phyloP scores from a whole-genome alignment of 768 basidiomycete species.

The Lactifluus piperatus region DNA sequence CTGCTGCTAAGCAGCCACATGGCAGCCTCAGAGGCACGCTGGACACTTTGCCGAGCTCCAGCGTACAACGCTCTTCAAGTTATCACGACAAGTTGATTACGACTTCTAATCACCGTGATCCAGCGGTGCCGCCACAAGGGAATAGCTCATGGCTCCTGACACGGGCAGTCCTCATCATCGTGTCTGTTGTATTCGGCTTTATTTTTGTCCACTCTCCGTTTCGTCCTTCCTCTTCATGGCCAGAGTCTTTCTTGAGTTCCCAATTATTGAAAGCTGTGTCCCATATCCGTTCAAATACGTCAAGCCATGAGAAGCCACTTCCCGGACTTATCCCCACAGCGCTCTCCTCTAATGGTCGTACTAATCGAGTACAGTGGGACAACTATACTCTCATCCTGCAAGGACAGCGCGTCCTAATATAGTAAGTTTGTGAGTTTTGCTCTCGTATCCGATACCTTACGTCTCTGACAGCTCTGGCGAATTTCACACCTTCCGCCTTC shows the following conservation, averaged over 20 bases:
- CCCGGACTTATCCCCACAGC: background rate
- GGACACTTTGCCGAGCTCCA: background rate
- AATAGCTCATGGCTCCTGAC: background rate
- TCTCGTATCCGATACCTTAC: background rate
- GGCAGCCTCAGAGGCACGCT: background rate
- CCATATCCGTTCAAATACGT: background rate
- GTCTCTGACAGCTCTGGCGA: conserved; percentile 57
- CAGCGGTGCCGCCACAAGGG: background rate
- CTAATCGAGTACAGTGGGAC: conserved; percentile 19
- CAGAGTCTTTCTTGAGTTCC: background rate
- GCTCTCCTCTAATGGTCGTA: conserved; percentile 13
- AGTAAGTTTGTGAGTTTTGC: background rate
- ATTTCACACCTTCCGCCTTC: conserved; percentile 76
- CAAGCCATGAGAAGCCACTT: background rate
- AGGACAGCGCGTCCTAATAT: conserved; percentile 13
- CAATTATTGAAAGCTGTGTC: background rate
- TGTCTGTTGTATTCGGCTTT: background rate
- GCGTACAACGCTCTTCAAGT: background rate
- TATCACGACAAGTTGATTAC: background rate
- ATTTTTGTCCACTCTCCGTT: background rate
- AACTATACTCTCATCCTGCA: conserved; percentile 17
- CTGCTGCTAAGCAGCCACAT: background rate
- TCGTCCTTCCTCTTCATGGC: background rate
- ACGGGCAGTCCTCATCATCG: background rate
- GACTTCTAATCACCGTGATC: background rate